Conservation (phyloP, 2,329 filamentous ascomycete genomes). For the Beauveria bassiana region DNA sequence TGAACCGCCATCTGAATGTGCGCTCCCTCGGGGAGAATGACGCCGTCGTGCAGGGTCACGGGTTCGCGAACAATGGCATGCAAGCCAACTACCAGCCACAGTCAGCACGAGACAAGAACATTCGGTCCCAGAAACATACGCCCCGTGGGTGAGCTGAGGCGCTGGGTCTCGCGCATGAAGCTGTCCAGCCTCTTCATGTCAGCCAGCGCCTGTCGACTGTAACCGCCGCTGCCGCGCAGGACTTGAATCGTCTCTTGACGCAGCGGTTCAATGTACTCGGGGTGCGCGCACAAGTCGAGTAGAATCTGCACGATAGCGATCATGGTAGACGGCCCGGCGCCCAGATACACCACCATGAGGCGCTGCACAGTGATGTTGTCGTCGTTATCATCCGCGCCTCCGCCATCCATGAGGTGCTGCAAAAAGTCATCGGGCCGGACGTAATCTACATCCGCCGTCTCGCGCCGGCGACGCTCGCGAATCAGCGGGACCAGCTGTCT, state of each 20-base stretch:
- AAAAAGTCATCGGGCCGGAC: not conserved
- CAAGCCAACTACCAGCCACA: not conserved
- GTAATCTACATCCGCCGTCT: not conserved
- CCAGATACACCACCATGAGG: constrained; percentile 6
- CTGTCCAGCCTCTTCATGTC: constrained; percentile 34
- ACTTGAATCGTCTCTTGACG: constrained; percentile 33
- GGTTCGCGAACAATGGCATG: not conserved
- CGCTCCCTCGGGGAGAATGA: not conserved
- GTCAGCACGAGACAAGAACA: not conserved
- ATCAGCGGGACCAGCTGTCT: not conserved
- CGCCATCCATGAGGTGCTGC: constrained; percentile 8
- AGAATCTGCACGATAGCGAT: constrained; percentile 22
- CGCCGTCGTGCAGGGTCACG: not conserved
- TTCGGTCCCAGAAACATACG: not conserved
- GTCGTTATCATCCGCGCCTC: not conserved
- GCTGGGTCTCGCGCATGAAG: constrained; percentile 31
- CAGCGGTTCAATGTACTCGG: constrained; percentile 31
- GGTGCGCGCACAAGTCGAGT: constrained; percentile 30
- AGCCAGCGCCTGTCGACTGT: constrained; percentile 28
- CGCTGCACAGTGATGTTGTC: not conserved
- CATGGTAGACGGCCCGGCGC: not conserved
- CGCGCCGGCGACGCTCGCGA: constrained; percentile 2
- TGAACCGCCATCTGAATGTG: constrained; percentile 4
- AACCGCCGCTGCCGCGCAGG: constrained; percentile 23
- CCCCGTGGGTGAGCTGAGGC: constrained; percentile 15